A percentile compares a stretch with the other conserved stretches of the same genome.
These are phyloP conservation scores for Azolla pinnata DNA, from an alignment of 75 land plant genomes.

Conservation along the genomic window DNA sequence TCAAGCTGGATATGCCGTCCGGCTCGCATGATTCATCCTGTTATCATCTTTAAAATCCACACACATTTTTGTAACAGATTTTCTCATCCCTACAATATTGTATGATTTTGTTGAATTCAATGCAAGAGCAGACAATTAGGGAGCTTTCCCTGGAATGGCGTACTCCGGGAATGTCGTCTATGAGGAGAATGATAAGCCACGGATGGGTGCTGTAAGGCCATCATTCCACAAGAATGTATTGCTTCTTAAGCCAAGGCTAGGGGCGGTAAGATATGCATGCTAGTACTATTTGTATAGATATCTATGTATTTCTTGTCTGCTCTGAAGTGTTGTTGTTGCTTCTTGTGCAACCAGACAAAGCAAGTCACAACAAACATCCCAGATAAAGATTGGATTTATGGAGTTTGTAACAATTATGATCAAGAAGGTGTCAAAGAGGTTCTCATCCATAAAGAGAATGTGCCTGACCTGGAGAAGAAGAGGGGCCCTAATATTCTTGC, in stretches of 20 bases:
- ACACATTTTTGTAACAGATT: too few species aligned
- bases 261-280: conserved; percentile 4
- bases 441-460: conserved; percentile 10
- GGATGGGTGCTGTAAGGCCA: conserved; percentile 12
- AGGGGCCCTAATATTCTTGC: conserved; percentile 11
- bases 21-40: too few species aligned
- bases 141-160: too few species aligned
- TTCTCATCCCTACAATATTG: too few species aligned
- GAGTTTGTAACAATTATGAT: conserved; percentile 13
- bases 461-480: conserved; percentile 3
- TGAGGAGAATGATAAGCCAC: conserved; percentile 12
- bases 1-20: too few species aligned
- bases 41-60: too few species aligned
- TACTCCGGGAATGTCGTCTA: conserved; percentile 9
- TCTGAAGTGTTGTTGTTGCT: background rate
- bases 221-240: conserved; percentile 7
- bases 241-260: conserved; percentile 12
- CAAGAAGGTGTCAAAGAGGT: conserved; percentile 10
- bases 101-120: too few species aligned
- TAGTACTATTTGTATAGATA: background rate
- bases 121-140: too few species aligned
- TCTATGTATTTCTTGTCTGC: background rate
- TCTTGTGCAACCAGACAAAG: conserved; percentile 1
- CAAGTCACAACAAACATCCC: conserved; percentile 6
- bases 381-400: conserved; percentile 11